Base-by-base conservation (phyloP, 176 grass and related monocot species). In the Aegilops umbellulata region DNA sequence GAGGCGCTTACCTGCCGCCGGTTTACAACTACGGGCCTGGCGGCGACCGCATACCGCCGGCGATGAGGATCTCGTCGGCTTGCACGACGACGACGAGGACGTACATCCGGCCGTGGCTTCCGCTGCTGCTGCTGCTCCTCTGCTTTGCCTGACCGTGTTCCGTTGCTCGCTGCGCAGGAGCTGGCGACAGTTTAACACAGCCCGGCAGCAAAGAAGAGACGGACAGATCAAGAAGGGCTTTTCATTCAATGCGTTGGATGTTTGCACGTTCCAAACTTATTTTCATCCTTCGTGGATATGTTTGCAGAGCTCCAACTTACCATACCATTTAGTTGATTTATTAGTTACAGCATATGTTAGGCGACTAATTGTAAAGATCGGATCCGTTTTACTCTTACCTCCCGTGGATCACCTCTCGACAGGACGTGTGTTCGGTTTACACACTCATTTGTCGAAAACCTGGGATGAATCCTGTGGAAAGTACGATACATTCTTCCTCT, bases 11-110 rank as follows among this genome's bases (percentile, higher is more conserved):
- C 11, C 3, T 46, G 4, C 81, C 85, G 16, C 81, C 76, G 23
- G 19, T 84, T 44, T 83, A 84, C 68, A 84, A 29, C 81, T 69
- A 87, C 9, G 81, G 81, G 8, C 34, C 60, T 3, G 89, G 85
- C 29, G 76, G 80, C 12, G 24, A 22, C 5, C 69, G 63, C 35
- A 35, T 24, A n/a, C 76, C 82, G 57, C 32, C 60, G n/a, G 49
- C n/a, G 17, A 84, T 23, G 67, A 63, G 29, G 13, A 51, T 81
- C 35, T 87, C 89, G n/a, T 84, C 85, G 13, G 49, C 49, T 19
- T 7, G 16, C 49, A 53, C 6, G 6, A 53, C 49, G 16, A 81
- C 60, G 46, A 76, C 25, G 67, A 31, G 9, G 12, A 34, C 47
- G 46, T 53, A 4, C 76, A 39, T 24, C n/a, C 76, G 34, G 11